Base-by-base conservation (phyloP, 768 basidiomycete species). In the Trametes cingulata region DNA sequence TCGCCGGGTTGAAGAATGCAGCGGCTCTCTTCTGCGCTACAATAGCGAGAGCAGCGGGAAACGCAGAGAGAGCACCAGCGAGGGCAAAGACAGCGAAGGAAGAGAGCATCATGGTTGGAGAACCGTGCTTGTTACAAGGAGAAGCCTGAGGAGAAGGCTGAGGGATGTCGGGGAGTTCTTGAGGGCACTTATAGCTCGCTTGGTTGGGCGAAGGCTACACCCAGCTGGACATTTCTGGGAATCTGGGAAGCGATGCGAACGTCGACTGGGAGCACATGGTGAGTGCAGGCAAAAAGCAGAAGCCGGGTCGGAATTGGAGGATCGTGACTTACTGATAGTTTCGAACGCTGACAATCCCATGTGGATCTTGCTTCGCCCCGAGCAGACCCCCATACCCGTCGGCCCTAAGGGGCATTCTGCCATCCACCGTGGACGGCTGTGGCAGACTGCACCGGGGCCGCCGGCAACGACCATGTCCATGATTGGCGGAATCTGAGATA, bases 1-100 rank as follows among this genome's bases (percentile, higher is more conserved):
- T 6, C 4, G 62, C 59, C 0, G 81, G 81, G 33, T 75, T 47
- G 35, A 74, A 71, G 62, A 71, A 82, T 8, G 68, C 71, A 7
- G 71, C 1, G 41, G 48, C 51, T 14, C 57, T 56, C 19, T 52
- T 49, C 19, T 55, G 54, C 25, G 20, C 39, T 19, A 14, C 17
- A 12, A 40, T 22, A 10, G 42, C 42, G 10, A 57, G 17, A 17
- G 51, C 41, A 20, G 46, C 22, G 22, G 59, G 43, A 35, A 62
- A 50, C 3, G 29, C 48, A 2, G 56, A 56, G 6, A 61, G 61
- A 9, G 40, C 36, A 12, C 57, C 66, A n/a, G 63, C 48, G 42
- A 68, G 45, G 24, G 35, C 27, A 45, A 65, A n/a, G 20, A 61
- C 58, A 35, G 61, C 42, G 29, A 58, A 24, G n/a, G 54, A 35